Evolutionary conservation across 75 land plant genomes (phyloP).

Genomic region (Selaginella moellendorffii): DNA sequence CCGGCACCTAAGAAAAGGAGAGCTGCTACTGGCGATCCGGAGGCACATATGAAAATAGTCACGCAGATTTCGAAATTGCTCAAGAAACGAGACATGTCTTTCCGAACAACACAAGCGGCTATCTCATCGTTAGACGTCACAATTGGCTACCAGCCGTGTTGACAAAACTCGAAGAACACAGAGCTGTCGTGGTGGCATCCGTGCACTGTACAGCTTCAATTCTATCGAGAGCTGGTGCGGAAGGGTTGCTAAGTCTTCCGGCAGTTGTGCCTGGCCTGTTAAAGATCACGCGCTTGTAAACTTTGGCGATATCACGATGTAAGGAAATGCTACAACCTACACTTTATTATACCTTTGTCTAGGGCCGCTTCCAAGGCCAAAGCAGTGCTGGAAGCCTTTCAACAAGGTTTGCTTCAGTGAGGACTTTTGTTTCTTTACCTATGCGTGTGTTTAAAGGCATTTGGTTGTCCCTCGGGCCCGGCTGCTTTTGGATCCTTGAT

Average conservation of each 20-base stretch:
- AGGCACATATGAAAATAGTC: constrained; percentile 30
- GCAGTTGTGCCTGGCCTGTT: constrained; percentile 32
- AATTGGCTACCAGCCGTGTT: constrained; percentile 26
- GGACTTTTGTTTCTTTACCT: constrained; percentile 28
- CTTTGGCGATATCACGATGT: background rate
- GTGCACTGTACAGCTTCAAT: constrained; percentile 41
- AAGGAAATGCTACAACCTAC: constrained; percentile 12
- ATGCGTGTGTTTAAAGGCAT: no score
- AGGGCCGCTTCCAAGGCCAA: constrained; percentile 55
- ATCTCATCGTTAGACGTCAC: background rate
- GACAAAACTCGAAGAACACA: constrained; percentile 12
- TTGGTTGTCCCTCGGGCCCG: constrained; percentile 46
- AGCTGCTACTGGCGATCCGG: background rate
- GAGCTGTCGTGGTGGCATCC: constrained; percentile 23
- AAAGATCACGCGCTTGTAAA: constrained; percentile 11
- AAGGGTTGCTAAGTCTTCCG: constrained; percentile 49
- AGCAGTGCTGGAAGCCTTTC: constrained; percentile 24
- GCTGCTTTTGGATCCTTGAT: constrained; percentile 53
- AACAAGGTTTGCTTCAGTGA: constrained; percentile 33
- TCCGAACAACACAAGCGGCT: background rate
- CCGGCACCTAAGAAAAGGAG: background rate
- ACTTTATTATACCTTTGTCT: constrained; percentile 28
- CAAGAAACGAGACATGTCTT: constrained; percentile 3
- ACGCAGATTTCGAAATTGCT: constrained; percentile 31
- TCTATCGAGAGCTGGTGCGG: constrained; percentile 44